These are phyloP conservation scores for Alternaria panax DNA, from an alignment of 2,329 filamentous ascomycete genomes.

Conservation along the genomic window DNA sequence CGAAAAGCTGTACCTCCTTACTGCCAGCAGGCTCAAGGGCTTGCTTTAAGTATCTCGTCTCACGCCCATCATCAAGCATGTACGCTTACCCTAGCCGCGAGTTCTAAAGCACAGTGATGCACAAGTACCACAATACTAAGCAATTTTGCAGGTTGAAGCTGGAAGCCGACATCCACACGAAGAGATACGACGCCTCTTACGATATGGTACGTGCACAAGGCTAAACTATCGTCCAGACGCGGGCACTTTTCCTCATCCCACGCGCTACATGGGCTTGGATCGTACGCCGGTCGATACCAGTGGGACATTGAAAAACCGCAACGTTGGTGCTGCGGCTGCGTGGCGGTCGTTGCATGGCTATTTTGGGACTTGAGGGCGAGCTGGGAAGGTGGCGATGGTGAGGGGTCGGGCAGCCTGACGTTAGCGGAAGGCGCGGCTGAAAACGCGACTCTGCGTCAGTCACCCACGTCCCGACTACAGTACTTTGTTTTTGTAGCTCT, in stretches of 20 bases:
- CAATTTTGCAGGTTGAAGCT: slow-evolving; percentile 4
- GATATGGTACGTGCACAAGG: slow-evolving; percentile 8
- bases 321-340: neutral
- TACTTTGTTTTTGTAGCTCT: neutral
- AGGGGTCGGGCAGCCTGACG: neutral
- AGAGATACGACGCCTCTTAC: slow-evolving; percentile 12
- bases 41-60: slow-evolving; percentile 8
- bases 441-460: neutral
- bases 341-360: slow-evolving; percentile 2
- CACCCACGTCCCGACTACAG: neutral
- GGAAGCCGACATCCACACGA: slow-evolving; percentile 11
- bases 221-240: slow-evolving; percentile 4
- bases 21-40: neutral
- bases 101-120: slow-evolving; percentile 8
- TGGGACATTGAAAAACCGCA: neutral
- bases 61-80: neutral
- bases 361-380: slow-evolving; percentile 3
- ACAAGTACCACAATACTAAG: slow-evolving; percentile 1
- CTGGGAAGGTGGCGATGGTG: slow-evolving; percentile 1
- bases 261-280: neutral
- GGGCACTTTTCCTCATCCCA: slow-evolving; percentile 7
- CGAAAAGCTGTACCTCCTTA: neutral
- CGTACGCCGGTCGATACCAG: neutral
- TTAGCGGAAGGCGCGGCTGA: slow-evolving; percentile 5
- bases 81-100: neutral